Evolutionary conservation across 352 stramenopile species (phyloP).

Genomic region (Lagenidium giganteum): DNA sequence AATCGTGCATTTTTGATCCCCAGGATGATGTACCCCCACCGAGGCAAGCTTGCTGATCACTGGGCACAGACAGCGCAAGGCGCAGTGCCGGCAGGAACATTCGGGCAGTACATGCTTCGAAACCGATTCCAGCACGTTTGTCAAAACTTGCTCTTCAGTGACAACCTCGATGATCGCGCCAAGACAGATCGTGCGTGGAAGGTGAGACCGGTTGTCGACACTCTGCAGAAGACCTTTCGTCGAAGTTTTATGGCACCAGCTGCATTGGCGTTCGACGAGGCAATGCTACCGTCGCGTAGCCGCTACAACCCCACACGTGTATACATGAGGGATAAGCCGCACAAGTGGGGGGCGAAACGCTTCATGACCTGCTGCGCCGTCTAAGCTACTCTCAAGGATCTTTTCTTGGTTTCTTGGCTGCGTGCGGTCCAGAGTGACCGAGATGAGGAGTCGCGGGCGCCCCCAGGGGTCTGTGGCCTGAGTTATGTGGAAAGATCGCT

Average conservation of each 20-base stretch:
- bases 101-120: constrained; percentile 1
- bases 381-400: too few relatives aligned
- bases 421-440: too few relatives aligned
- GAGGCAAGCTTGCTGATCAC: constrained; percentile 8
- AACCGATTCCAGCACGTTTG: constrained; percentile 2
- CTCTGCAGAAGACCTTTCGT: constrained; percentile 5
- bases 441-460: too few relatives aligned
- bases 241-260: background rate
- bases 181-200: constrained; percentile 9
- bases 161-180: constrained; percentile 7
- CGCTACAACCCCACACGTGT: constrained; percentile 1
- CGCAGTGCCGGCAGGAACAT: constrained; percentile 4
- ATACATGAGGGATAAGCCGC: constrained; percentile 13
- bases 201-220: constrained; percentile 1
- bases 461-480: too few relatives aligned
- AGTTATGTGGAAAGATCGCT: too few relatives aligned
- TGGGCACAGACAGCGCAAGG: constrained; percentile 7
- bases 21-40: constrained; percentile 9
- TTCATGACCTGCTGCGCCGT: constrained; percentile 13
- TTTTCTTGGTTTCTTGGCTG: too few relatives aligned
- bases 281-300: constrained; percentile 2
- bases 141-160: constrained; percentile 7
- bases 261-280: constrained; percentile 11
- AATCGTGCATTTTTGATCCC: background rate
- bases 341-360: constrained; percentile 12